Evolutionary conservation across 306 rosid species (phyloP).

Genomic region (Cucumis cinereus): DNA sequence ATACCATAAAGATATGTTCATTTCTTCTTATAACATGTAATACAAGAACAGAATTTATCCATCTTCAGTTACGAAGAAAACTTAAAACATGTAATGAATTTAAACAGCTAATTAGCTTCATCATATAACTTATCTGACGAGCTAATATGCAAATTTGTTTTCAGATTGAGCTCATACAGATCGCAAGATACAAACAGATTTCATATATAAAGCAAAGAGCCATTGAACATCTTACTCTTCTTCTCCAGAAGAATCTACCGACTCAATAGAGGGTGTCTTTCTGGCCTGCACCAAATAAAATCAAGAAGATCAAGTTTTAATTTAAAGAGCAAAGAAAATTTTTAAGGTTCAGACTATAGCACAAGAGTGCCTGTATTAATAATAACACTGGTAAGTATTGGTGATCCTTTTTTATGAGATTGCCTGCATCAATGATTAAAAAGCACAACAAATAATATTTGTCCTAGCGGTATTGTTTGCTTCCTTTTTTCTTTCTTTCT

Average conservation of each 20-base stretch:
- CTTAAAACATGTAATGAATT: neutral
- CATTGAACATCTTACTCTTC: slow-evolving; percentile 69
- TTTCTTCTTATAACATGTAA: no score
- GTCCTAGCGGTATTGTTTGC: neutral
- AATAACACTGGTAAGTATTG: neutral
- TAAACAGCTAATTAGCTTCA: neutral
- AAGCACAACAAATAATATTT: neutral
- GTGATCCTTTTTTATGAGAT: neutral
- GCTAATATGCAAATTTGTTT: neutral
- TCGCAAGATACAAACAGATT: neutral
- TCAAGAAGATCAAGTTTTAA: neutral
- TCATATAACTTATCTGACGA: neutral
- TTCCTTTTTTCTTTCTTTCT: neutral
- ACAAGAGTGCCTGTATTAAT: neutral
- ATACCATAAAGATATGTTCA: no score
- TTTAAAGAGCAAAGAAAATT: neutral
- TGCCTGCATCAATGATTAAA: neutral
- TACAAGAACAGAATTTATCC: neutral
- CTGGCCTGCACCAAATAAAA: slow-evolving; percentile 52
- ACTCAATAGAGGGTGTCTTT: slow-evolving; percentile 84
- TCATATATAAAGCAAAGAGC: neutral
- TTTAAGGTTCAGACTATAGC: neutral
- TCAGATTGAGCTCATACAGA: neutral
- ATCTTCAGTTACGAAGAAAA: neutral
- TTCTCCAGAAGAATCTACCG: slow-evolving; percentile 95